These are phyloP conservation scores for Albugo laibachii DNA, from an alignment of 352 stramenopile genomes.

Conservation along the genomic window DNA sequence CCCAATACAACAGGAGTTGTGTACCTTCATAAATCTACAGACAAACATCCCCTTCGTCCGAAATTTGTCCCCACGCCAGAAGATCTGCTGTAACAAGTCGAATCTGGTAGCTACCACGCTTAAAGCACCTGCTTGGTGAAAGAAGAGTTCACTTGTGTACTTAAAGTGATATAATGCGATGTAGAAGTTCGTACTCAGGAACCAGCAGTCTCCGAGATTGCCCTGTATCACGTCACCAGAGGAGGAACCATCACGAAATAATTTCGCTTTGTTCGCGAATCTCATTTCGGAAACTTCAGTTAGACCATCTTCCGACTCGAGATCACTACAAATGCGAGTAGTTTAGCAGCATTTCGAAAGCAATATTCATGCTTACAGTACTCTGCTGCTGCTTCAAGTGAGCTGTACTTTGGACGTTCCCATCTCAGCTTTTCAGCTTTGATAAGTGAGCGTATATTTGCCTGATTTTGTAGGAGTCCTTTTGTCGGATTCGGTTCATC, in stretches of 20 bases:
- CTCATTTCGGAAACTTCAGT: constrained; percentile 3
- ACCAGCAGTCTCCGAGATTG: constrained; percentile 84
- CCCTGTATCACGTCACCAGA: constrained; percentile 81
- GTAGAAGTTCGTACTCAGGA: constrained; percentile 38
- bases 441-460: constrained; percentile 43
- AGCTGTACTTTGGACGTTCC: constrained; percentile 39
- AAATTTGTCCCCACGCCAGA: constrained; percentile 51
- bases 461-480: constrained; percentile 48
- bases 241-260: constrained; percentile 58
- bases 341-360: not conserved
- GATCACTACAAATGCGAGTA: not conserved
- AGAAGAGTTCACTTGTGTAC: not conserved
- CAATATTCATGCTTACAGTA: not conserved
- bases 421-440: constrained; percentile 61
- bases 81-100: constrained; percentile 59
- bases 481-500: constrained; percentile 18
- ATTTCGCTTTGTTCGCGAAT: constrained; percentile 34
- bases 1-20: not conserved
- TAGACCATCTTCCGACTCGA: not conserved
- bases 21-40: constrained; percentile 84
- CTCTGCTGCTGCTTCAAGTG: no score
- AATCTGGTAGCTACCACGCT: constrained; percentile 69
- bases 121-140: constrained; percentile 33
- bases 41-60: constrained; percentile 70
- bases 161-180: not conserved